Percentiles rank a stretch among this genome's conserved stretches.
Conservation (phyloP, 2,329 filamentous ascomycete species). For the Shiraia bambusicola region DNA sequence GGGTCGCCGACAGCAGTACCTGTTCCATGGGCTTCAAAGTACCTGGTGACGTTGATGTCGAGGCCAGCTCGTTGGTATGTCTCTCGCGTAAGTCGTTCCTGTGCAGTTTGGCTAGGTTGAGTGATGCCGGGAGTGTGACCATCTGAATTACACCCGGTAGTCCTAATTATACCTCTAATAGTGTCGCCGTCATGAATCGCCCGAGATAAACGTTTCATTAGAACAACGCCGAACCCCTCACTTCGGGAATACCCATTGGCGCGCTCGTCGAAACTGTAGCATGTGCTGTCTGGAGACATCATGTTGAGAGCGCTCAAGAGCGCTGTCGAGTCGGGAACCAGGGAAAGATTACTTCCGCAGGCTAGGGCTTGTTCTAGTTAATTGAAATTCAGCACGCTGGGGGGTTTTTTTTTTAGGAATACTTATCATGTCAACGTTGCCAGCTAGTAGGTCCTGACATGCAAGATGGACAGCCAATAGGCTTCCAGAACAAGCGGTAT, state of each 20-base stretch:
- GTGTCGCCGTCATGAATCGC: constrained; percentile 25
- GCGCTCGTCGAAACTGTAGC: constrained; percentile 48
- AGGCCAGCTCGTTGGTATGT: constrained; percentile 43
- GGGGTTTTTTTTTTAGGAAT: too few species aligned
- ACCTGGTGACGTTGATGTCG: constrained; percentile 26
- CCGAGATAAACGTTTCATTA: constrained; percentile 25
- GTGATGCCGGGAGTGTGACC: constrained; percentile 22
- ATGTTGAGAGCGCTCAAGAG: constrained; percentile 13
- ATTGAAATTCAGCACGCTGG: too few species aligned
- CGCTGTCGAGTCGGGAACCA: constrained; percentile 12
- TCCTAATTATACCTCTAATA: constrained; percentile 32
- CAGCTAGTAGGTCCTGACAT: constrained; percentile 15
- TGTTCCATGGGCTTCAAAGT: constrained; percentile 43
- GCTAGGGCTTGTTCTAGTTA: constrained; percentile 11
- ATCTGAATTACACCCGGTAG: constrained; percentile 25
- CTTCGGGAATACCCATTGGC: constrained; percentile 66
- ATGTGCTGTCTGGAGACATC: constrained; percentile 35
- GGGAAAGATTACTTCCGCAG: constrained; percentile 15
- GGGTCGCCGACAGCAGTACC: constrained; percentile 53
- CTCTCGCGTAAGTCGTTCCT: constrained; percentile 30
- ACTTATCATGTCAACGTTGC: constrained; percentile 14
- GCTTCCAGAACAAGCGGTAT: constrained; percentile 32
- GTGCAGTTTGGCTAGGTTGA: constrained; percentile 47
- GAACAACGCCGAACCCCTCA: constrained; percentile 53
- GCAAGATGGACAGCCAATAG: constrained; percentile 26